Base-by-base conservation (phyloP, 805 yeast genomes). In the Barnettozyma pratensis region DNA sequence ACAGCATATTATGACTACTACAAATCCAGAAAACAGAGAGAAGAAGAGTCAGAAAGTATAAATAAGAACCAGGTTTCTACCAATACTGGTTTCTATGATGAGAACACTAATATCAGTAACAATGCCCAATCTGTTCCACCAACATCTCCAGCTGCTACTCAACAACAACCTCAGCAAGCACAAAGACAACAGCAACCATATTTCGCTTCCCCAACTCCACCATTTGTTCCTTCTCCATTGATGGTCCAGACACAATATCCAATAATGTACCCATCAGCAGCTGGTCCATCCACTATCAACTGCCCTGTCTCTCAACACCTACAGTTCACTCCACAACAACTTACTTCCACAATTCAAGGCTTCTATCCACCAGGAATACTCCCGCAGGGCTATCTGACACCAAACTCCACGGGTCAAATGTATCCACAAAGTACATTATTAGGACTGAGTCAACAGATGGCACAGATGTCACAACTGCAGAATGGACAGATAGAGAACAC, bases 1-100 rank as follows among this genome's bases (percentile, higher is more conserved):
- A 52, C 44, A 34, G 56, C 57, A 7, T 47, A 53, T 37, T 49
- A 60, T 46, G 62, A 59, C 27, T 41, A 29, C 10, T 54, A 57
- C 49, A 51, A 46, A 44, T 45, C 62, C 7, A 46, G 63, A 42
- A 55, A 54, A 14, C 59, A 57, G n/a, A 45, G 62, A 25, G 51
- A 47, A 5, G 49, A 50, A n/a, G 52, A 49, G 26, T 19, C 19
- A 19, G 19, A 19, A 19, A 19, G 19, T 3, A 19, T 19, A 19
- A 19, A 19, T 19, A 19, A 19, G 19, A 19, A 3, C 19, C 30
- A 29, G 35, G 32, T 19, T 19, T 29, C 47, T 25, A 44, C 43
- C 27, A 42, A 31, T 46, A 42, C 39, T 28, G 44, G 38, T 12
- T 51, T 48, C 47, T 53, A 50, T 41, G 54, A 51, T 34, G 51